These are phyloP conservation scores for Fusarium albidum DNA, from an alignment of 2,329 filamentous ascomycete genomes.

Conservation along the genomic window DNA sequence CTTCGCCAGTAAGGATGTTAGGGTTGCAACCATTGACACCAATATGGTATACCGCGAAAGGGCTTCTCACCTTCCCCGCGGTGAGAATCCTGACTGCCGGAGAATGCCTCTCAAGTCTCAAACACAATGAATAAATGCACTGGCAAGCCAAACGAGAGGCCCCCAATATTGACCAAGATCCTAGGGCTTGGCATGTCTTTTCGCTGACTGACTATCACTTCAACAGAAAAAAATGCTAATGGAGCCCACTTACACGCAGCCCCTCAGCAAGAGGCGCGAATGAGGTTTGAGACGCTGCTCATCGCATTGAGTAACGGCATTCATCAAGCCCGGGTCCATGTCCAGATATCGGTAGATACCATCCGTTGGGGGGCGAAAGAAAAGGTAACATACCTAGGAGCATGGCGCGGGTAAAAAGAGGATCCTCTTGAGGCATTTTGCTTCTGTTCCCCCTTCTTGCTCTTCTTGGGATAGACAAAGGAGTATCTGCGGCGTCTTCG, in stretches of 20 bases:
- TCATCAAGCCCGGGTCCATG: slow-evolving; percentile 27
- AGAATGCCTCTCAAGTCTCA: slow-evolving; percentile 5
- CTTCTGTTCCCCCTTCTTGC: slow-evolving; percentile 17
- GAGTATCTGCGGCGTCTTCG: slow-evolving; percentile 27
- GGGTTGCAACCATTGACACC: slow-evolving; percentile 16
- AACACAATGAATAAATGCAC: too few relatives aligned
- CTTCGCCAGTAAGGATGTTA: not conserved
- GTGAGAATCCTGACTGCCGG: slow-evolving; percentile 12
- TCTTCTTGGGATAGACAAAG: slow-evolving; percentile 35
- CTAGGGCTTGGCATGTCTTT: slow-evolving; percentile 7
- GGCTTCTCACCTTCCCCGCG: slow-evolving; percentile 13
- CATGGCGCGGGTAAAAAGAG: slow-evolving; percentile 25
- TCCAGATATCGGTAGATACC: slow-evolving; percentile 32
- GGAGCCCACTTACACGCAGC: slow-evolving; percentile 25
- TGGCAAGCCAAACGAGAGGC: slow-evolving; percentile 9
- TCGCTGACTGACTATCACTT: slow-evolving; percentile 31
- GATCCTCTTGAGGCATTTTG: slow-evolving; percentile 37
- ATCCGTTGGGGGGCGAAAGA: slow-evolving; percentile 26
- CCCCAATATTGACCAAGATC: slow-evolving; percentile 28
- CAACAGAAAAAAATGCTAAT: slow-evolving; percentile 26
- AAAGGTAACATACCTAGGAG: slow-evolving; percentile 19
- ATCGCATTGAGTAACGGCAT: slow-evolving; percentile 34
- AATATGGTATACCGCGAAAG: slow-evolving; percentile 1
- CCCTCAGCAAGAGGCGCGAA: slow-evolving; percentile 27
- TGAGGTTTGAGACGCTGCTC: slow-evolving; percentile 29